phyloP scores from a whole-genome alignment of 2,329 filamentous ascomycete genomes.

The Stachybotrys chlorohalonatus region DNA sequence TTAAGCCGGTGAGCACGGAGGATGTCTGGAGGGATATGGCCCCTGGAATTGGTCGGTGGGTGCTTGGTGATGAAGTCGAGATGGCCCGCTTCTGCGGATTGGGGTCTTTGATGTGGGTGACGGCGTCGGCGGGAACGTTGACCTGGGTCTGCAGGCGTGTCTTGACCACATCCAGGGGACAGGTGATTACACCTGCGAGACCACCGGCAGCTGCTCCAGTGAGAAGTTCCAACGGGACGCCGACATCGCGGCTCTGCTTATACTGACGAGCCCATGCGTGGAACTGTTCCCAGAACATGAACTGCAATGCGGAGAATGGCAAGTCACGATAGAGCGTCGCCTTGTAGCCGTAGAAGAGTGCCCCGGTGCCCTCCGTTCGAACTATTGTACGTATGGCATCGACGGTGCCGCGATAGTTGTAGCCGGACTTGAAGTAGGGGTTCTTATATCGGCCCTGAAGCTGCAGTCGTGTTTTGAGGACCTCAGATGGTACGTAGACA shows the following conservation, averaged over 20 bases:
- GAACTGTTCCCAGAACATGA: constrained; percentile 97
- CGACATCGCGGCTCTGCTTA: constrained; percentile 75
- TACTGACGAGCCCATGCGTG: constrained; percentile 72
- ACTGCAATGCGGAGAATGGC: constrained; percentile 92
- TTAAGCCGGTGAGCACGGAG: constrained; percentile 75
- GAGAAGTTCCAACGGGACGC: constrained; percentile 72
- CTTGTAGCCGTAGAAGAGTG: constrained; percentile 94
- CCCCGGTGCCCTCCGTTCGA: constrained; percentile 69
- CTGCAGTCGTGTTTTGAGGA: constrained; percentile 93
- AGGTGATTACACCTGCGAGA: constrained; percentile 88
- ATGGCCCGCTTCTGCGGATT: constrained; percentile 61
- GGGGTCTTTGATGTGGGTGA: constrained; percentile 18
- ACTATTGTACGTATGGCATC: constrained; percentile 84
- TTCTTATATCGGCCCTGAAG: constrained; percentile 94
- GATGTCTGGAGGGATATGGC: constrained; percentile 79
- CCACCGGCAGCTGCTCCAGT: constrained; percentile 87
- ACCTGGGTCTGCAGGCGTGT: constrained; percentile 93
- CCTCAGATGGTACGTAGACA: constrained; percentile 93
- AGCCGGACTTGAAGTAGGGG: constrained; percentile 84
- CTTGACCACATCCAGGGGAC: constrained; percentile 94
- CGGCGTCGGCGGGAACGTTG: constrained; percentile 24
- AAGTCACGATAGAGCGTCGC: constrained; percentile 91
- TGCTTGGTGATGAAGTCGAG: constrained; percentile 83
- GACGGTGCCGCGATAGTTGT: constrained; percentile 83
- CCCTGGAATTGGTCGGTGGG: constrained; percentile 69